A percentile compares a stretch with the other conserved stretches of the same genome.
phyloP scores from a whole-genome alignment of 148 eudicot species.

The Nyssa sinensis region DNA sequence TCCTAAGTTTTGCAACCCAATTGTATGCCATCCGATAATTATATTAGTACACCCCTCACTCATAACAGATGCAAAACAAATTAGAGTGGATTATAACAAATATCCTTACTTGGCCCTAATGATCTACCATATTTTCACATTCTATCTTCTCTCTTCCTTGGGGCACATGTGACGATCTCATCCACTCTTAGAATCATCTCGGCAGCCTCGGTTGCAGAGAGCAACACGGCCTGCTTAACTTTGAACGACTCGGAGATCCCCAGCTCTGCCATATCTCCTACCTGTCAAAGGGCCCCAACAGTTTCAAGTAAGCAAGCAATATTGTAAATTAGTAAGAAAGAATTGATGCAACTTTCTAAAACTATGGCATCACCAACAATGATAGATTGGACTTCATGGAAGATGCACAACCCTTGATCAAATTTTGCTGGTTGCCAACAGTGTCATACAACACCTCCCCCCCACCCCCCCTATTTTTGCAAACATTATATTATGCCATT shows the following conservation, averaged over 20 bases:
- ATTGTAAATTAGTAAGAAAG: neutral
- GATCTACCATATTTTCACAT: conserved; percentile 46
- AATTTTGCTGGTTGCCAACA: neutral
- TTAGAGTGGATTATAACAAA: neutral
- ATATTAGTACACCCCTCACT: neutral
- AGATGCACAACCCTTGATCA: neutral
- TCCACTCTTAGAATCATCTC: conserved; percentile 96
- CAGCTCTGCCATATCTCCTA: conserved; percentile 55
- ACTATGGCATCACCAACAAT: neutral
- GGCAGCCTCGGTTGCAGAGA: conserved; percentile 92
- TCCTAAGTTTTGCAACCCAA: too few species aligned
- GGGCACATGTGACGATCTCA: conserved; percentile 93
- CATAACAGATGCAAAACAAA: neutral
- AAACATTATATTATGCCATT: neutral
- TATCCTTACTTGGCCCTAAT: neutral
- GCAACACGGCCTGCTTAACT: conserved; percentile 86
- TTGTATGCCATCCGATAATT: too few species aligned
- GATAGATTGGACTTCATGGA: neutral
- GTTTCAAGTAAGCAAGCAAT: neutral
- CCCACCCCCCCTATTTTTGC: too few species aligned
- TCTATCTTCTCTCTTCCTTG: conserved; percentile 85
- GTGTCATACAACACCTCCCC: neutral
- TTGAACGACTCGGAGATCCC: conserved; percentile 92
- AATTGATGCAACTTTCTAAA: neutral
- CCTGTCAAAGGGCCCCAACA: conserved; percentile 25